phyloP scores from a whole-genome alignment of 768 basidiomycete species.

The Leccinum uliginosum region DNA sequence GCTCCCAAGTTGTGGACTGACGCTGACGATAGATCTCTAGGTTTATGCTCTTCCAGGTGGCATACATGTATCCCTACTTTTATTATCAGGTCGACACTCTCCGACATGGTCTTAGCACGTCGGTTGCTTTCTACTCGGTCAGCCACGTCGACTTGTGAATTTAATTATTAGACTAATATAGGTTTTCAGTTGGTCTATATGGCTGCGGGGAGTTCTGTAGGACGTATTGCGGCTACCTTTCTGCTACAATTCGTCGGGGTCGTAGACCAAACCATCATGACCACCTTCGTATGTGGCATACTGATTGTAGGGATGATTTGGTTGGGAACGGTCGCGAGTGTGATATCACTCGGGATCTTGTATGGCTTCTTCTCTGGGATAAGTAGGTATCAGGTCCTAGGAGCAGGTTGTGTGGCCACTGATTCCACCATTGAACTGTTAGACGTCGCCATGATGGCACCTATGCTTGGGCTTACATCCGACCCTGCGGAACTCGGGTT shows the following conservation, averaged over 20 bases:
- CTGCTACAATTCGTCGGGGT: slow-evolving; percentile 38
- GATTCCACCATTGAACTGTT: too few species aligned
- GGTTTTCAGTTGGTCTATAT: slow-evolving; percentile 25
- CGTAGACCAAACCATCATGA: slow-evolving; percentile 38
- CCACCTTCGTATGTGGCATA: slow-evolving; percentile 29
- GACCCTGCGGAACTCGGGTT: slow-evolving; percentile 50
- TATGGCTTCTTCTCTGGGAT: slow-evolving; percentile 49
- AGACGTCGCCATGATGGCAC: slow-evolving; percentile 40
- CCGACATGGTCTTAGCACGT: slow-evolving; percentile 40
- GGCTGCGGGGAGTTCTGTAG: slow-evolving; percentile 47
- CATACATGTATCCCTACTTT: slow-evolving; percentile 48
- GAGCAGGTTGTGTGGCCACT: too few species aligned
- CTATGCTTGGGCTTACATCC: slow-evolving; percentile 42
- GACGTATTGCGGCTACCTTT: slow-evolving; percentile 43
- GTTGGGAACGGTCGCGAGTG: slow-evolving; percentile 33
- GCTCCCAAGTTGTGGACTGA: neutral
- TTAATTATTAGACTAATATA: neutral
- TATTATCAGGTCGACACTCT: slow-evolving; percentile 56
- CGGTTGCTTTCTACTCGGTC: slow-evolving; percentile 48
- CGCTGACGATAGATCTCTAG: slow-evolving; percentile 6
- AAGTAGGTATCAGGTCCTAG: slow-evolving; percentile 24
- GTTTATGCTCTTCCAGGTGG: slow-evolving; percentile 31
- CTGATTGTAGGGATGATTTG: slow-evolving; percentile 42
- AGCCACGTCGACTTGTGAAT: too few species aligned
- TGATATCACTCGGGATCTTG: slow-evolving; percentile 38